Base-by-base conservation (phyloP, 306 rosid species). In the Cucurbita argyrosperma region DNA sequence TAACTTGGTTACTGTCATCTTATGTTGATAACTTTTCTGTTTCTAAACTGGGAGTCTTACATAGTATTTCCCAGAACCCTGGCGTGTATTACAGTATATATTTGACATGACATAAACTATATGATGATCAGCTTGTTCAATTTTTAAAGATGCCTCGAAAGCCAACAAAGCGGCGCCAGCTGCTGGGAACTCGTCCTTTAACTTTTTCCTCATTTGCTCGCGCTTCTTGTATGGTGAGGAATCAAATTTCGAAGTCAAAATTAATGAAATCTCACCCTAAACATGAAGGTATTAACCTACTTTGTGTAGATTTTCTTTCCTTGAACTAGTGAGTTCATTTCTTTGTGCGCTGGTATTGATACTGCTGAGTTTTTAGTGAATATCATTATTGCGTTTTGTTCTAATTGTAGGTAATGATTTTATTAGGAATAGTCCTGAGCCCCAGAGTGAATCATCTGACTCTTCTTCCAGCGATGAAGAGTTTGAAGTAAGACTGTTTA, bases 121-220 rank as follows among this genome's bases (percentile, higher is more conserved):
- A 37, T 38, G 0, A n/a, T 65, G 52, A 42, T 65, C 37, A 42
- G 37, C 16, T 39, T 40, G 12, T 65, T 65, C 52, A 21, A 51
- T 52, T 37, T 26, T 19, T 49, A 73, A 70, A 74, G 81, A 90
- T 88, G 90, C 85, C 89, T 14, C 76, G 84, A 50, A 87, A 65
- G 76, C 87, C 87, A 0, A 80, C 70, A 51, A 75, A 85, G 79
- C 79, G 51, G 19, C 26, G 64, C 38, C 81, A 47, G 70, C 67
- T 45, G 35, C 46, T 49, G 68, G 87, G 64, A 49, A 46, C 79
- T 76, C 83, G 51, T 73, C 96, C 96, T 14, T 18, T 86, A 62
- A 84, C 90, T 5, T 91, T 91, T 72, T 87, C 92, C 57, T 79
- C 87, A 43, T 91, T 91, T 76, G 78, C 87, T 66, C 83, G 47